These are phyloP conservation scores for Trametes elegans DNA, from an alignment of 768 basidiomycete species.

Conservation along the genomic window DNA sequence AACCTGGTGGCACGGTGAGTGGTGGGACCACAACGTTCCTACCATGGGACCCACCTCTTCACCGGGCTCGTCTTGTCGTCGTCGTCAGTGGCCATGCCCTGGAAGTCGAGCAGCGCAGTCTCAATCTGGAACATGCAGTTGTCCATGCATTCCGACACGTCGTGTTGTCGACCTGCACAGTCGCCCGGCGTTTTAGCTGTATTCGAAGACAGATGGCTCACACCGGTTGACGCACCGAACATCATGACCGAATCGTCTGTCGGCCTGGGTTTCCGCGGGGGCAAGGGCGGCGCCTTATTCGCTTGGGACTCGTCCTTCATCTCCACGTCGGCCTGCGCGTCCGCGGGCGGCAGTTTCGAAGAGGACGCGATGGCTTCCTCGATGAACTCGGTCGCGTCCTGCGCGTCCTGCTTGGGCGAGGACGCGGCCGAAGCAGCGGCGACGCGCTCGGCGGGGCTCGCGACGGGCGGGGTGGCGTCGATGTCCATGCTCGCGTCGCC, in stretches of 20 bases:
- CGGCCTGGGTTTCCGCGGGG: conserved; percentile 50
- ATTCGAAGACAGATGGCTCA: conserved; percentile 10
- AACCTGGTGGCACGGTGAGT: conserved; percentile 38
- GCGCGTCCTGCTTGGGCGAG: conserved; percentile 30
- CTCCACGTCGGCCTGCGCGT: conserved; percentile 29
- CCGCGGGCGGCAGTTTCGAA: conserved; percentile 19
- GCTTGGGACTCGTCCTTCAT: conserved; percentile 29
- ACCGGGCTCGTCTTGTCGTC: conserved; percentile 74
- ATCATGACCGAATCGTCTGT: conserved; percentile 81
- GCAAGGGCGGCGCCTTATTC: conserved; percentile 52
- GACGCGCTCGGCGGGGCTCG: not conserved
- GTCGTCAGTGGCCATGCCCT: conserved; percentile 43
- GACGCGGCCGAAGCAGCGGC: conserved; percentile 33
- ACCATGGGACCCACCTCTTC: conserved; percentile 62
- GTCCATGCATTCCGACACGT: conserved; percentile 98
- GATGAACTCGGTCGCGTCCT: conserved; percentile 5
- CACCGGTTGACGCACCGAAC: conserved; percentile 56
- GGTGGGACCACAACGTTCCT: not conserved
- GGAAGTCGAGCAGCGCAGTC: conserved; percentile 80
- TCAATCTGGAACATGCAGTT: conserved; percentile 99
- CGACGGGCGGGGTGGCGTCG: conserved; percentile 33
- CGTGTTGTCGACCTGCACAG: conserved; percentile 83
- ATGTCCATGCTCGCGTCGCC: conserved; percentile 43
- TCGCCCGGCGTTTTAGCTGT: too few relatives aligned
- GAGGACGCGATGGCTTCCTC: conserved; percentile 20